Evolutionary conservation across 2,329 filamentous ascomycete genomes (phyloP), one percentile per base, ranked within the genome.

Genomic region (Aspergillus ochraceus): DNA sequence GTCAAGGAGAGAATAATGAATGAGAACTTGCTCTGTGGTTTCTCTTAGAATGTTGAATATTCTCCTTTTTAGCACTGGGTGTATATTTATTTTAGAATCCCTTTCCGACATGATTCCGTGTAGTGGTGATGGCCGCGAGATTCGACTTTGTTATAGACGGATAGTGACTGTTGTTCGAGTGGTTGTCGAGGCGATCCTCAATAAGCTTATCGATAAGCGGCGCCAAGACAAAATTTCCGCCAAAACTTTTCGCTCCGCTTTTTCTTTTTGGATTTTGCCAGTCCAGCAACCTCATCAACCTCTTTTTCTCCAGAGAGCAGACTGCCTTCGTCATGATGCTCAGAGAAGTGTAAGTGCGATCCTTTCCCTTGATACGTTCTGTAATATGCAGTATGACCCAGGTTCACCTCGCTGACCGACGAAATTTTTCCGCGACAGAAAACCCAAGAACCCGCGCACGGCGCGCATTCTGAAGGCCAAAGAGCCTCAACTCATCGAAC

Each of bases 381-480:
- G n/a, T 26, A 49, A 3, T 47, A 6, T 24, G 14, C 5, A 52
- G 10, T 30, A 14, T 55, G 8, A n/a, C 20, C 17, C 49, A 9
- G 32, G 12, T 12, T 24, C 6, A 54, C 51, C 6, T 47, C 29
- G 36, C 49, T 53, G 12, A 61, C 58, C 58, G 30, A 54, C 46
- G 19, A 58, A 58, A 58, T 62, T 32, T 29, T 60, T 42, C 54
- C 61, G 47, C 42, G 14, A n/a, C 54, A 88, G 86, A 64, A 88
- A 88, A 80, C 86, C 89, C 60, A 88, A 88, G 70, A 91, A 88
- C 79, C 92, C 94, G 69, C 92, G 95, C 82, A 95, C 92, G 60
- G 97, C 97, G 84, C 90, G 95, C 70, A 93, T 91, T 65, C 88
- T 98, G 74, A 95, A 96, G 76, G 94, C 96, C 79, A 90, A 91